phyloP scores from a whole-genome alignment of 1,139 yeast species.

The Debaryomyces fabryi region DNA sequence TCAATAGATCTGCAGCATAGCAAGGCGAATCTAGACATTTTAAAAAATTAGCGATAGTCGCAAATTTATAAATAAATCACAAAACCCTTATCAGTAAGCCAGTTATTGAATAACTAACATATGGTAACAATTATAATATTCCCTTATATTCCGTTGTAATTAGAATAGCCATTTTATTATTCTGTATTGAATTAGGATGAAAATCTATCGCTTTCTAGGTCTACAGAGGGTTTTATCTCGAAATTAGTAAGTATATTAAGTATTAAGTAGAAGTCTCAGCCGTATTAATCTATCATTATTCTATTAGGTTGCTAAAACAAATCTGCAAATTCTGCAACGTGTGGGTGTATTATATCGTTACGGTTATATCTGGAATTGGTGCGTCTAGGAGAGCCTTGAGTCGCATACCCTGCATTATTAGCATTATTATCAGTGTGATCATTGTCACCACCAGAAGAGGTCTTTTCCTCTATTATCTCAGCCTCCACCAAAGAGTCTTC shows the following conservation, averaged over 20 bases:
- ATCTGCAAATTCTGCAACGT: slow-evolving; percentile 52
- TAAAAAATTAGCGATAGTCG: background rate
- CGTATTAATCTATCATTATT: background rate
- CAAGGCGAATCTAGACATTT: background rate
- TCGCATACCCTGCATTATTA: slow-evolving; percentile 2
- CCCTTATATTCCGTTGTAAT: no score
- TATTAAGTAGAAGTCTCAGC: background rate
- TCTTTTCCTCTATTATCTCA: slow-evolving; percentile 37
- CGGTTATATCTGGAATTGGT: slow-evolving; percentile 4
- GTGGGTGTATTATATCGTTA: slow-evolving; percentile 36
- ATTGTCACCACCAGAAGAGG: background rate
- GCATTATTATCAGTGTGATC: slow-evolving; percentile 2
- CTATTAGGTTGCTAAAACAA: slow-evolving; percentile 31
- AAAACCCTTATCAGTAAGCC: background rate
- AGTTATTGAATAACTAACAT: no score
- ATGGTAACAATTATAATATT: no score
- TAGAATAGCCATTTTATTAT: no score
- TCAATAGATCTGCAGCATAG: background rate
- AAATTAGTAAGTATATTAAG: slow-evolving; percentile 6
- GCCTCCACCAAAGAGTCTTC: slow-evolving; percentile 46
- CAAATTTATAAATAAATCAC: background rate
- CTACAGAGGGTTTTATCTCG: background rate
- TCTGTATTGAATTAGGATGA: no score
- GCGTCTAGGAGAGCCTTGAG: slow-evolving; percentile 4
- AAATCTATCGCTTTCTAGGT: no score